A percentile compares a stretch with the other conserved stretches of the same genome.
phyloP scores from a whole-genome alignment of 2,329 filamentous ascomycete species.

The Botrytis tulipae region DNA sequence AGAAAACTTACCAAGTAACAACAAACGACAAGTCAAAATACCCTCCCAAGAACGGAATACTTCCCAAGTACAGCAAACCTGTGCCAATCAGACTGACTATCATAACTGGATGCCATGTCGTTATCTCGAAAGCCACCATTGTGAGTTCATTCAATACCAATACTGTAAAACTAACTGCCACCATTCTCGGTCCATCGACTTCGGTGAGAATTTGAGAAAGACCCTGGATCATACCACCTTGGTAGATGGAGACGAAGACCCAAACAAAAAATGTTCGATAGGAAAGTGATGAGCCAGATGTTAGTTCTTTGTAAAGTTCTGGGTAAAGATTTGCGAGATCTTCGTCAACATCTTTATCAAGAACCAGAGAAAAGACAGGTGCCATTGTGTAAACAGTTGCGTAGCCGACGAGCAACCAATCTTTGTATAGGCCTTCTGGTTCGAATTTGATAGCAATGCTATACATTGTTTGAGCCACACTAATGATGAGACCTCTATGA shows the following conservation, averaged over 20 bases:
- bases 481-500: constrained; percentile 92
- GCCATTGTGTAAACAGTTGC: constrained; percentile 93
- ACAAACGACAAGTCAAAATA: constrained; percentile 88
- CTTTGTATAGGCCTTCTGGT: constrained; percentile 89
- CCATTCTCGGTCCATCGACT: constrained; percentile 71
- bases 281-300: constrained; percentile 77
- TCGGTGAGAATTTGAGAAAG: constrained; percentile 84
- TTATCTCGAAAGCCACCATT: constrained; percentile 96
- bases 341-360: constrained; percentile 95
- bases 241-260: constrained; percentile 93
- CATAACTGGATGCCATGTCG: constrained; percentile 96
- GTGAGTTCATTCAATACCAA: constrained; percentile 91
- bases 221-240: constrained; percentile 94
- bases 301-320: constrained; percentile 97
- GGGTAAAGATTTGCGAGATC: constrained; percentile 91
- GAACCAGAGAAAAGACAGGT: constrained; percentile 87
- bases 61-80: constrained; percentile 73
- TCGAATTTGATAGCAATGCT: constrained; percentile 91
- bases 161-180: constrained; percentile 87
- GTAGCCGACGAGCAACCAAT: constrained; percentile 96
- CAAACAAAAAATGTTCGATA: constrained; percentile 97
- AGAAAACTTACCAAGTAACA: constrained; percentile 58
- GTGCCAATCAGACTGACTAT: constrained; percentile 81
- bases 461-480: constrained; percentile 95
- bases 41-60: constrained; percentile 79